Evolutionary conservation across 2,329 filamentous ascomycete genomes (phyloP).

Genomic region (Aspergillus hiratsukae): DNA sequence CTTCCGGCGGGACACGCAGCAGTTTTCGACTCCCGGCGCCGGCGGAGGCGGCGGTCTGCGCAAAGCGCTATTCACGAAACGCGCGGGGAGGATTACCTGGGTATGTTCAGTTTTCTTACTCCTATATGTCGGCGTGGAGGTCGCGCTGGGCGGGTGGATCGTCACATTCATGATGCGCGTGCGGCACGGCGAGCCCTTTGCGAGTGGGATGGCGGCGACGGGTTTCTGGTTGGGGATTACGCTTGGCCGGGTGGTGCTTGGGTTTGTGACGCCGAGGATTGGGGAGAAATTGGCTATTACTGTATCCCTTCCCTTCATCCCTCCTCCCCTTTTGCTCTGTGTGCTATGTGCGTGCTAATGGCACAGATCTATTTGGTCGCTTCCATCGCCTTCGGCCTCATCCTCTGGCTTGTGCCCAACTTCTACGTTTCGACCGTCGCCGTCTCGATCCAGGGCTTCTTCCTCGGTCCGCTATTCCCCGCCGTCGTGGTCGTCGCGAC

Average conservation of each 20-base stretch:
- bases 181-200: constrained; percentile 63
- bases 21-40: neutral
- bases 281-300: constrained; percentile 66
- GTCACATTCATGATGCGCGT: constrained; percentile 82
- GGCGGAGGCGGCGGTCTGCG: neutral
- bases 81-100: neutral
- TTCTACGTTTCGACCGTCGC: constrained; percentile 70
- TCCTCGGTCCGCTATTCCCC: constrained; percentile 74
- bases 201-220: constrained; percentile 69
- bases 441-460: constrained; percentile 70
- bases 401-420: constrained; percentile 77
- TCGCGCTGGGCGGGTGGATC: constrained; percentile 72
- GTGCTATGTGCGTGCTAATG: too few relatives aligned
- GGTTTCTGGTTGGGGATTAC: constrained; percentile 84
- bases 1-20: neutral
- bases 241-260: constrained; percentile 65
- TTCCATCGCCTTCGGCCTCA: constrained; percentile 60
- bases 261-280: constrained; percentile 64
- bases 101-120: neutral
- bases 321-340: too few relatives aligned
- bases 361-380: constrained; percentile 56
- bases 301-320: constrained; percentile 11
- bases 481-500: constrained; percentile 68
- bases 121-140: constrained; percentile 72
- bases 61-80: neutral